Evolutionary conservation across 108 stramenopile species (phyloP), one percentile per base, ranked within the genome.

Genomic region (Seminavis robusta): DNA sequence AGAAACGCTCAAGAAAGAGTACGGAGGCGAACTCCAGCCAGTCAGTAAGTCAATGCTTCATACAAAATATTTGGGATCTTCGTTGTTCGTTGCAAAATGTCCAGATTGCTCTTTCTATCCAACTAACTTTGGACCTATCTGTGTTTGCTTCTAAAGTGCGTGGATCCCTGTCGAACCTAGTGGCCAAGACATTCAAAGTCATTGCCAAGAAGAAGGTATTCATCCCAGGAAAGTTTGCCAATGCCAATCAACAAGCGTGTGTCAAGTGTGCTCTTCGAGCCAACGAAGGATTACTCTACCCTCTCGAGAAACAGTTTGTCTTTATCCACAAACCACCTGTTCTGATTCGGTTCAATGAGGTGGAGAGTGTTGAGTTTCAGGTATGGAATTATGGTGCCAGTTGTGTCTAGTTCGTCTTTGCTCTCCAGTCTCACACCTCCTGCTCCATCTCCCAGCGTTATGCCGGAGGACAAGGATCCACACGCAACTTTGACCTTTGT

Each of bases 291-390:
- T 73, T 92, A 46, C 81, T 99, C 30, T 99, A 97, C 64, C 98
- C 98, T 4, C 76, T 99, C 34, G 94, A 98, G 56, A 96, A 97
- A 81, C 92, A 95, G 55, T 98, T 99, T 79, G 83, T 99, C 61
- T 99, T 98, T 81, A 98, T 99, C 49, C 96, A 99, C 88, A 98
- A 98, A 73, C 99, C 99, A 1, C 93, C 98, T 29, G 80, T 96
- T 26, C 58, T 97, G 43, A 93, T 99, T 69, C 90, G 94, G 31
- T 98, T 95, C 76, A 94, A 95, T 41, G 99, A 99, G 56, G 77
- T 99, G 19, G 92, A 92, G 52, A 77, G 79, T 49, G 94, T 98
- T 13, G 95, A 98, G 54, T 98, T 99, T 63, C 90, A n/a, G n/a
- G n/a, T n/a, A n/a, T n/a, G n/a, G n/a, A n/a, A n/a, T n/a, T n/a